These are phyloP conservation scores for Hygrophorus pudorinus DNA, from an alignment of 768 basidiomycete species.

Conservation along the genomic window DNA sequence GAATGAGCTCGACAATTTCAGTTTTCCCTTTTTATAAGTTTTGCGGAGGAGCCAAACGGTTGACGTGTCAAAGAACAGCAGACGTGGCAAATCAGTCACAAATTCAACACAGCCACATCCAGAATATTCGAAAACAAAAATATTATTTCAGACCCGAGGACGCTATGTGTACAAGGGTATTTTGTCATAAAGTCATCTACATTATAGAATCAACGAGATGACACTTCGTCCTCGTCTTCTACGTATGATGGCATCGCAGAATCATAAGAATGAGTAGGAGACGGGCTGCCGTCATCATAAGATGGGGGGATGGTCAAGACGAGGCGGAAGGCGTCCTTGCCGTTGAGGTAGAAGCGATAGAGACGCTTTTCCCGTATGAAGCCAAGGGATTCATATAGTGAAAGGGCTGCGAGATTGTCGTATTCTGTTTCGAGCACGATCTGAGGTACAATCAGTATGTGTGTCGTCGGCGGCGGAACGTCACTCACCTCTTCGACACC, in stretches of 20 bases:
- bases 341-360: conserved; percentile 92
- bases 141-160: too few relatives aligned
- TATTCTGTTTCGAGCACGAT: conserved; percentile 93
- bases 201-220: conserved; percentile 4
- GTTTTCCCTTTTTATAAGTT: background rate
- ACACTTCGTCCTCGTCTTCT: conserved; percentile 29
- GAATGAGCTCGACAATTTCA: background rate
- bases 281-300: conserved; percentile 27
- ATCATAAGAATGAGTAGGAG: conserved; percentile 19
- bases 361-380: conserved; percentile 95
- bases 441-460: conserved; percentile 27
- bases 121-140: too few relatives aligned
- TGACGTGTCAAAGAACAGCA: conserved; percentile 5
- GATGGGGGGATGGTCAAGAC: conserved; percentile 48
- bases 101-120: too few relatives aligned
- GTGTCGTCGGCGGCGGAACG: conserved; percentile 3
- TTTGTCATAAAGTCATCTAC: background rate
- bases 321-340: conserved; percentile 89
- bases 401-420: conserved; percentile 83
- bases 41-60: background rate
- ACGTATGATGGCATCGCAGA: background rate
- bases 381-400: conserved; percentile 84
- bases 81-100: background rate
- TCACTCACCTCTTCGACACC: conserved; percentile 77
- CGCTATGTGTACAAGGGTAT: too few relatives aligned